Evolutionary conservation across 2,329 filamentous ascomycete genomes (phyloP).

Genomic region (Escovopsis weberi): DNA sequence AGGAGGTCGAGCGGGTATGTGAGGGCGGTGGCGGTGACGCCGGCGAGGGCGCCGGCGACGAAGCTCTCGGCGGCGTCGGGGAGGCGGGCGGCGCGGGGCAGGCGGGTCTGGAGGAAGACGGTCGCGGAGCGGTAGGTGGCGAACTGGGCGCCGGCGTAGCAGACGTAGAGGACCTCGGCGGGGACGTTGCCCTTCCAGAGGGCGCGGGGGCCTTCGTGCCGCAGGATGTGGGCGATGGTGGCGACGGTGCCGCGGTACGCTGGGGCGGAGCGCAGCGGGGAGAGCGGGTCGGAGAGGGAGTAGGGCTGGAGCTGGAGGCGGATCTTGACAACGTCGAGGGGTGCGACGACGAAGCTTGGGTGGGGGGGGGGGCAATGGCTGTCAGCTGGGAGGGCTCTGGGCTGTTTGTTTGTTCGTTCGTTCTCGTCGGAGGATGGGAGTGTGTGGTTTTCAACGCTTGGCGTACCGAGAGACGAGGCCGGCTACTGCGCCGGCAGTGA

Average conservation of each 20-base stretch:
- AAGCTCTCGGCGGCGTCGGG: slow-evolving; percentile 65
- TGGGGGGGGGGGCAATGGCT: neutral
- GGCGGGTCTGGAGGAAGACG: slow-evolving; percentile 44
- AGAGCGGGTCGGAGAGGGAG: slow-evolving; percentile 60
- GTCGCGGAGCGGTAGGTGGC: slow-evolving; percentile 68
- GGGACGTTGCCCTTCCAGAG: slow-evolving; percentile 98
- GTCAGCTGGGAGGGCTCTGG: no score
- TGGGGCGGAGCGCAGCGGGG: slow-evolving; percentile 35
- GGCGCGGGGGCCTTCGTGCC: slow-evolving; percentile 67
- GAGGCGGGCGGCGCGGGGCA: slow-evolving; percentile 24
- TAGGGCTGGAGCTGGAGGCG: slow-evolving; percentile 87
- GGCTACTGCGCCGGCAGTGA: slow-evolving; percentile 46
- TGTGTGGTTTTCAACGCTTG: neutral
- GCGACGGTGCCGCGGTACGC: slow-evolving; percentile 62
- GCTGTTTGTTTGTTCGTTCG: neutral
- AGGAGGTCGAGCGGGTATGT: slow-evolving; percentile 93
- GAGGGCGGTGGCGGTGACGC: slow-evolving; percentile 62
- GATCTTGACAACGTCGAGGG: slow-evolving; percentile 96
- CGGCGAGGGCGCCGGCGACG: slow-evolving; percentile 67
- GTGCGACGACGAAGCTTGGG: slow-evolving; percentile 88
- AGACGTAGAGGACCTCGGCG: slow-evolving; percentile 85
- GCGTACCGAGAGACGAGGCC: slow-evolving; percentile 80
- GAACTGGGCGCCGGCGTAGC: slow-evolving; percentile 84
- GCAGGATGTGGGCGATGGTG: slow-evolving; percentile 63
- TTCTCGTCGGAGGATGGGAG: neutral